Base-by-base conservation (phyloP, 805 yeast species). In the Saturnispora halmiae region DNA sequence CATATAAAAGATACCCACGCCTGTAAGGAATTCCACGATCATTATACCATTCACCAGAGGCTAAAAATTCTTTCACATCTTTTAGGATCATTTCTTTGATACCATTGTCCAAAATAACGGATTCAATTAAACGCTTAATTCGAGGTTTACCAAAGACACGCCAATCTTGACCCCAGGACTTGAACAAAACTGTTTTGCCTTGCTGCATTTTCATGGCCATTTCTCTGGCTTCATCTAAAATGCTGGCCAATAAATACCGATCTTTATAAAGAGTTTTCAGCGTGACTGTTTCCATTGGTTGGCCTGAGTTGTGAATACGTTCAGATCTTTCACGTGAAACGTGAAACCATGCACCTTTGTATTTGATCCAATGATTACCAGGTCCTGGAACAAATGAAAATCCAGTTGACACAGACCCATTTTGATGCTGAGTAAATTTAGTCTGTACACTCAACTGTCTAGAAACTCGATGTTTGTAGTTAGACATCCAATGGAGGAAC, bases 131-230 rank as follows among this genome's bases (percentile, higher is more conserved):
- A 51, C 98, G 70, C 62, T 90, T 90, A 52, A 79, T 80, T 47
- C 96, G 72, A 1, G 98, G 97, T 56, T 80, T 88, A 2, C 98
- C 98, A 66, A 92, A 92, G 4, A 95, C 95, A 54, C 97, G 70
- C 98, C 98, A 92, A 55, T 92, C 98, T 22, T 95, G 95, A 1
- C 97, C 98, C 85, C 92, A 90, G 9, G 95, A 82, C 4, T 96
- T 85, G 59, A 75, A 92, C 4, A 92, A 64, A 6, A 92, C 97
- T 0, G 97, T 92, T 55, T 87, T 90, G 6, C 98, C 97, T 55
- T 86, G 94, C 45, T 82, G 80, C 24, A 80, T 71, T 51, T 75
- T 76, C 55, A 87, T 68, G 0, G 97, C 97, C 65, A 85, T 62
- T 29, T 67, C 62, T 52, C 88, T 85, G 3, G 97, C 97, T 53